Conservation (phyloP, 1,284 basidiomycete species). For the Trichosporon sp. region DNA sequence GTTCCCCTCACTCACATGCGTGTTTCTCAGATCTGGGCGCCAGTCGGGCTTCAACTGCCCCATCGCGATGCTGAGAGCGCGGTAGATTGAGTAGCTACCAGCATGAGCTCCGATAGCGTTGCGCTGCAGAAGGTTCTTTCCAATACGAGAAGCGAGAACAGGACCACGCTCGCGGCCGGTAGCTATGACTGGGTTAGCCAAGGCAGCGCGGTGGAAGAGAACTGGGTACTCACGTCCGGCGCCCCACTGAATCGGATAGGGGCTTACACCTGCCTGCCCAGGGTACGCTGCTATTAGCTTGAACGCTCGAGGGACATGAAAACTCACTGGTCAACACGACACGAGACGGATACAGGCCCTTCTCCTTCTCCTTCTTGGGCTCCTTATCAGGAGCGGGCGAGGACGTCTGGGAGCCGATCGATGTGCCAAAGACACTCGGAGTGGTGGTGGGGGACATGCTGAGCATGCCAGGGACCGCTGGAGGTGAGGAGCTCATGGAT, state of each 20-base stretch:
- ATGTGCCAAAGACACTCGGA: slow-evolving; percentile 8
- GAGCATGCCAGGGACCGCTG: not conserved
- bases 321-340: slow-evolving; percentile 39
- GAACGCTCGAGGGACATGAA: not conserved
- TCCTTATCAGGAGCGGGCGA: slow-evolving; percentile 16
- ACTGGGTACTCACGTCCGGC: slow-evolving; percentile 58
- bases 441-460: not conserved
- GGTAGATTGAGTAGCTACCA: slow-evolving; percentile 91
- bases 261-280: slow-evolving; percentile 66
- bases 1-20: slow-evolving; percentile 52
- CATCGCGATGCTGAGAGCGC: slow-evolving; percentile 84
- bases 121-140: slow-evolving; percentile 75
- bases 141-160: slow-evolving; percentile 80
- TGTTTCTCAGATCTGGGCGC: slow-evolving; percentile 79
- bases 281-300: slow-evolving; percentile 57
- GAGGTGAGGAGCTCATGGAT: slow-evolving; percentile 8
- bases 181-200: slow-evolving; percentile 17
- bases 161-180: slow-evolving; percentile 61
- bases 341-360: slow-evolving; percentile 34
- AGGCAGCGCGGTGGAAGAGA: not conserved
- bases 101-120: slow-evolving; percentile 93
- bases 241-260: slow-evolving; percentile 77
- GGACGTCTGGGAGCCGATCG: not conserved
- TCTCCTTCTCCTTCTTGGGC: slow-evolving; percentile 21
- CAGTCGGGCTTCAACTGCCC: slow-evolving; percentile 77